Evolutionary conservation across 1,284 basidiomycete genomes (phyloP).

Genomic region (Sporisorium iseilematis-ciliati): DNA sequence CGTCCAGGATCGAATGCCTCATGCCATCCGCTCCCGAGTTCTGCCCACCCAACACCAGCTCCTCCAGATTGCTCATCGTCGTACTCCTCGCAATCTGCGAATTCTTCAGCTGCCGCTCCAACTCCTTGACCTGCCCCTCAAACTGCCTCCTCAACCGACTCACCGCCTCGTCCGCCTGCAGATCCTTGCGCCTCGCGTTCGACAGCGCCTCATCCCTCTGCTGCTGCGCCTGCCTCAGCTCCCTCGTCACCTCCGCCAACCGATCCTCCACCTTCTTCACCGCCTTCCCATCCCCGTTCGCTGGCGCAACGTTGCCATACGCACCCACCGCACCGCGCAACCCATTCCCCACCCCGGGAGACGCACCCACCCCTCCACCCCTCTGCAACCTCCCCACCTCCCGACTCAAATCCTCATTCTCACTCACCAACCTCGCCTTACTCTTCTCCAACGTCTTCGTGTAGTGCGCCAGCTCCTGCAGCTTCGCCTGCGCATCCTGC

Average conservation of each 20-base stretch:
- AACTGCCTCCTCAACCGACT: conserved; percentile 78
- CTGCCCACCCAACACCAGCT: conserved; percentile 47
- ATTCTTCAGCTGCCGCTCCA: conserved; percentile 75
- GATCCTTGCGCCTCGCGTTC: conserved; percentile 76
- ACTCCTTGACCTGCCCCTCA: conserved; percentile 76
- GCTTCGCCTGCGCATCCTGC: conserved; percentile 80
- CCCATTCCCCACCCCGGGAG: conserved; percentile 30
- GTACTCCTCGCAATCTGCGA: conserved; percentile 70
- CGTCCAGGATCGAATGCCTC: conserved; percentile 77
- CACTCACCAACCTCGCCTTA: conserved; percentile 80
- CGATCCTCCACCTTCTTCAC: conserved; percentile 75
- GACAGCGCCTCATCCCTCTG: conserved; percentile 70
- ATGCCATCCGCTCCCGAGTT: conserved; percentile 73
- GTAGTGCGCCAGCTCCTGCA: conserved; percentile 80
- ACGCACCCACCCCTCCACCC: conserved; percentile 22
- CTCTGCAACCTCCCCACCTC: conserved; percentile 76
- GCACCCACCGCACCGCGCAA: conserved; percentile 31
- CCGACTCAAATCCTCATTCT: conserved; percentile 85
- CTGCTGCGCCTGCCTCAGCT: conserved; percentile 53
- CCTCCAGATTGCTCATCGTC: conserved; percentile 64
- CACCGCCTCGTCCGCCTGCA: conserved; percentile 78
- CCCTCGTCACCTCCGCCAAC: conserved; percentile 71
- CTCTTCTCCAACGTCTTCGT: conserved; percentile 86
- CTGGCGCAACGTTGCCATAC: conserved; percentile 38
- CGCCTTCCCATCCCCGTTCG: conserved; percentile 27